Conservation (phyloP, 1,284 basidiomycete species). For the Cutaneotrichosporon sp. region DNA sequence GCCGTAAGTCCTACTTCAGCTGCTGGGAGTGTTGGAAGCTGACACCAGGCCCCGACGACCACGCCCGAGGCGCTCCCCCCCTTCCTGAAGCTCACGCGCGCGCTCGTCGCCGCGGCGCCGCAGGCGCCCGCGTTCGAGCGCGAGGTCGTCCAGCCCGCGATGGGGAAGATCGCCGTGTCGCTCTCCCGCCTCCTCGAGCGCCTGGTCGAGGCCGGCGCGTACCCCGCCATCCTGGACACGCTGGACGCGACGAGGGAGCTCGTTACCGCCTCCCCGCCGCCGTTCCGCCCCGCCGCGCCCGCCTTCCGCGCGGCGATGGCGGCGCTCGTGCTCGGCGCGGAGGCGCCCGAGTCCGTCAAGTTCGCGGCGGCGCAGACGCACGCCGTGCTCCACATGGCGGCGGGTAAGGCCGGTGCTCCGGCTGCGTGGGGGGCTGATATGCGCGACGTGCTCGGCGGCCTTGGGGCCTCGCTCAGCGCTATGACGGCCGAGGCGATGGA, state of each 20-base stretch:
- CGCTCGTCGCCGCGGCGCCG: conserved; percentile 32
- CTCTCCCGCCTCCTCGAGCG: conserved; percentile 38
- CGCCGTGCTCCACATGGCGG: conserved; percentile 39
- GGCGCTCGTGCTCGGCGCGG: conserved; percentile 31
- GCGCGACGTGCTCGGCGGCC: conserved; percentile 37
- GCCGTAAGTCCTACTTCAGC: conserved; percentile 29
- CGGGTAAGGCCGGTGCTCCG: conserved; percentile 46
- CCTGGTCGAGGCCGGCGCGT: conserved; percentile 24
- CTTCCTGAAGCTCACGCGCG: conserved; percentile 32
- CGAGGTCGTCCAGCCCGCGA: conserved; percentile 45
- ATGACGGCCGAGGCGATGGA: conserved; percentile 42
- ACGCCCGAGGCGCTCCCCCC: conserved; percentile 9
- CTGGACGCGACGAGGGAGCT: conserved; percentile 31
- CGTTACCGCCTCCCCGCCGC: conserved; percentile 41
- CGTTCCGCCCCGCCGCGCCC: conserved; percentile 42
- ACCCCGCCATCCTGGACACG: conserved; percentile 29
- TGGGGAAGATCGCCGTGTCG: conserved; percentile 46
- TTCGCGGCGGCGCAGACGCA: conserved; percentile 31
- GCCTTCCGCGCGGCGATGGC: conserved; percentile 33
- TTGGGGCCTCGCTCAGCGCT: conserved; percentile 29
- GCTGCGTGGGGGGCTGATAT: conserved; percentile 42
- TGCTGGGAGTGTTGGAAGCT: too few species aligned
- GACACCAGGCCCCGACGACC: conserved; percentile 10
- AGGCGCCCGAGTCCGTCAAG: conserved; percentile 11
- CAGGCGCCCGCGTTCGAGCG: conserved; percentile 48